Evolutionary conservation across 1,284 basidiomycete species (phyloP), one percentile per base, ranked within the genome.

Genomic region (Takashimella tepidaria): DNA sequence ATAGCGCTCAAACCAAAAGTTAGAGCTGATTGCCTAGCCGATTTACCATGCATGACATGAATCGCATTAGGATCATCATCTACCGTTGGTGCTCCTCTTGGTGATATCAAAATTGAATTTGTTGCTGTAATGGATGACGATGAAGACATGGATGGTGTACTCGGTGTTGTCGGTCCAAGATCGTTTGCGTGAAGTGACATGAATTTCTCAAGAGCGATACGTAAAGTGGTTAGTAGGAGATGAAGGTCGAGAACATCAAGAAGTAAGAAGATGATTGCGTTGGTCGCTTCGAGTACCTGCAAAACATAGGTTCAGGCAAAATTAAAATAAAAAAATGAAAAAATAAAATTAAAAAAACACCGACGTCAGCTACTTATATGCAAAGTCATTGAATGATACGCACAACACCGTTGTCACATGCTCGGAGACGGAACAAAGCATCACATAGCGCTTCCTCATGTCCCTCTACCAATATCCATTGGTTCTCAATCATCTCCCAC

Each of bases 401-500:
- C 26, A 70, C 69, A n/a, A 60, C 61, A 5, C 53, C 41, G 50
- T 63, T 64, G 11, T 41, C 47, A 10, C 54, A 60, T 1, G 60
- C 55, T 23, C 72, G 51, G 19, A 74, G 47, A 1, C 60, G 59
- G 60, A 74, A 70, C 12, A 72, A 51, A 4, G 61, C 53, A 41
- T 72, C 67, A 20, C 66, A 50, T 22, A 74, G 50, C 3, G 54
- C 49, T 21, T 62, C 59, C 47, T 70, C 68, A 13, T 62, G 56
- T n/a, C 58, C 60, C 47, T 73, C 70, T 24, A 70, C 64, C 27
- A 74, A 42, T 1, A 51, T 23, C 69, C 69, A 74, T 49, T 74
- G 72, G 47, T 74, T 60, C 43, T 71, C 67, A 0, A 70, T 64
- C 52, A 74, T 47, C 49, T 74, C 70, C 69, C 70, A 74, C 1